Evolutionary conservation across 2,329 filamentous ascomycete species (phyloP), one percentile per base, ranked within the genome.

Genomic region (Monosporascus sp.): DNA sequence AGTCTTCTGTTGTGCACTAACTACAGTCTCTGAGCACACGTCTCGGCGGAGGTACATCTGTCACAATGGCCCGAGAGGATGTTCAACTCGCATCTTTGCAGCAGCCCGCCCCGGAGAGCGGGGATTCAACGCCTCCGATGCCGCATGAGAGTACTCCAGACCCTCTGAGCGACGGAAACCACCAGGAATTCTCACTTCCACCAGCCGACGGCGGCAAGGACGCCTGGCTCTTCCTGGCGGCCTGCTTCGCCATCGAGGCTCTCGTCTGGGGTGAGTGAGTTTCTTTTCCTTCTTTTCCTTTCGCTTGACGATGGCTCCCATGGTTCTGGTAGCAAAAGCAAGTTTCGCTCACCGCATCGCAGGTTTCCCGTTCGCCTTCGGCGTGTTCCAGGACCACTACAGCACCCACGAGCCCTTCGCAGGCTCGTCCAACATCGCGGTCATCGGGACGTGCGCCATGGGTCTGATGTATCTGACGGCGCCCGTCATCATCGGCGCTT

Each of bases 371-470:
- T 84, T 84, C 52, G 77, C 83, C 0, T 90, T 85, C 64, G 87
- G 86, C 44, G 77, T 90, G 24, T 89, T 90, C 62, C 84, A 89
- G 59, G 77, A 85, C 49, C 86, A 87, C 66, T 89, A 89, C 65
- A 78, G 74, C 37, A 78, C 73, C 1, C 75, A 84, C 53, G 75
- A 75, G 5, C 79, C 81, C 1, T 89, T 89, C 52, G 68, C 70
- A 3, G 75, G 75, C 2, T 75, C 76, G 0, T 72, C 75, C 27
- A 72, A 76, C 44, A 82, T 88, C 48, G 77, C 84, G 31, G 73
- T 83, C 15, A 82, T 89, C 51, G 86, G 86, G 1, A 88, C 84
- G 2, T 82, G 78, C 52, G 75, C 83, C 3, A 80, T 80, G 80
- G 78, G 80, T 3, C 71, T 83, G 56, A 81, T 82, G 70, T 84